Evolutionary conservation across 192 early-diverging fungal species (phyloP).

Genomic region (Lobosporangium transversale): DNA sequence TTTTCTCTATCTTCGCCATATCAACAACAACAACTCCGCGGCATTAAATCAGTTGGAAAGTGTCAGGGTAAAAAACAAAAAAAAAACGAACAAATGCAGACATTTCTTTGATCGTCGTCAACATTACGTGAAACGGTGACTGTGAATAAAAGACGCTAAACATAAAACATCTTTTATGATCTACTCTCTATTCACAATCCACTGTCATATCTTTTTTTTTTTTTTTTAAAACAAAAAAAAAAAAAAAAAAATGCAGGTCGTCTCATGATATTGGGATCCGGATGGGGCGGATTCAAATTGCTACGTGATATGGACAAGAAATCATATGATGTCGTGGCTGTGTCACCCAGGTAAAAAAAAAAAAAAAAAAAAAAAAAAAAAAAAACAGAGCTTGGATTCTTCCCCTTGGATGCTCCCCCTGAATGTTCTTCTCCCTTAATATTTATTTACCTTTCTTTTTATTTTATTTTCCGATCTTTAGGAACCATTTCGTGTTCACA

Average conservation of each 20-base stretch:
- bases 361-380: neutral
- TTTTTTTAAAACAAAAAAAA: too few relatives aligned
- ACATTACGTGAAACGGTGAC: too few relatives aligned
- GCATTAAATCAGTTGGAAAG: conserved; percentile 54
- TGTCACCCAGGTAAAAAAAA: conserved; percentile 73
- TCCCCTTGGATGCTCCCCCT: neutral
- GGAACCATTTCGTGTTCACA: conserved; percentile 89
- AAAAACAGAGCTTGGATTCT: too few relatives aligned
- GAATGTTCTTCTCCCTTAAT: neutral
- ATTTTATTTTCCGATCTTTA: conserved; percentile 27
- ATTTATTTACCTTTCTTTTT: neutral
- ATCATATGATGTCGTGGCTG: conserved; percentile 76
- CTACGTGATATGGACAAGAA: conserved; percentile 74
- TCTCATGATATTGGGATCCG: conserved; percentile 61
- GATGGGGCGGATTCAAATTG: conserved; percentile 79
- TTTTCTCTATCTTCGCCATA: neutral
- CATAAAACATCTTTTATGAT: neutral
- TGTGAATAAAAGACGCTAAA: too few relatives aligned
- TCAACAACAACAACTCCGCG: conserved; percentile 20
- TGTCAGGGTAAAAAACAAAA: conserved; percentile 49
- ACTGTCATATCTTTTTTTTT: neutral
- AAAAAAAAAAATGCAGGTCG: too few relatives aligned
- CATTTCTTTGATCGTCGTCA: neutral
- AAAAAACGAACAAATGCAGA: too few relatives aligned
- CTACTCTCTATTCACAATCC: neutral